Percentiles rank a stretch among this genome's conserved stretches.
Conservation (phyloP, 306 rosid species). For the Comarum palustre region DNA sequence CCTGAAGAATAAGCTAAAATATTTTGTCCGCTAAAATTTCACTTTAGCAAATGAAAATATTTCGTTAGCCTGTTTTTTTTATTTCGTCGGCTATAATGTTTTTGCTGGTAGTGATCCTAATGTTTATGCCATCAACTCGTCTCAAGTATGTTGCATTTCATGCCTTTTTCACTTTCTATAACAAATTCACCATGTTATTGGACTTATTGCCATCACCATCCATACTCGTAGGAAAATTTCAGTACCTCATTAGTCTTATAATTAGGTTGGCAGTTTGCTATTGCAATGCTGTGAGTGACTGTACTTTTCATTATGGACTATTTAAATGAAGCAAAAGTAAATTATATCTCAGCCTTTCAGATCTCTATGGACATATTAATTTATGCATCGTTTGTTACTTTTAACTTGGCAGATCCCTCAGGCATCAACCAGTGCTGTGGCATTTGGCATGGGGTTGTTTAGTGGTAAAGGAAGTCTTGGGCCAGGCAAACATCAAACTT, state of each 20-base stretch:
- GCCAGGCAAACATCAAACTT: constrained; percentile 65
- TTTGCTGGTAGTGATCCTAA: no score
- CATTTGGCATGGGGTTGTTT: constrained; percentile 92
- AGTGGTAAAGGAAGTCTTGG: constrained; percentile 81
- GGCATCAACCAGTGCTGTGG: constrained; percentile 97
- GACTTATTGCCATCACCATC: constrained; percentile 1
- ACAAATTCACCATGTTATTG: neutral
- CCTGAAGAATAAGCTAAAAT: no score
- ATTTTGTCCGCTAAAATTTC: no score
- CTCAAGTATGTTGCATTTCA: constrained; percentile 55
- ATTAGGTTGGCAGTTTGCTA: constrained; percentile 4
- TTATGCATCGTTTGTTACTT: constrained; percentile 12
- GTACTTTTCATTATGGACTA: neutral
- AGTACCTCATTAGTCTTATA: neutral
- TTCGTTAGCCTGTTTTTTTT: no score
- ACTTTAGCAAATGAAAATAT: no score
- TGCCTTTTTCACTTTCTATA: neutral
- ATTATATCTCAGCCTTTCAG: neutral
- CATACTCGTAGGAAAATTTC: no score
- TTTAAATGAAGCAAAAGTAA: neutral
- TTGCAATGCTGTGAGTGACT: neutral
- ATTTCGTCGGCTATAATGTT: no score
- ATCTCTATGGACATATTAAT: constrained; percentile 10
- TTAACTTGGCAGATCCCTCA: constrained; percentile 63
- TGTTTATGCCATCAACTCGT: constrained; percentile 63